Conservation (phyloP, 176 grass and related monocot genomes). For the Cenchrus purpureus region DNA sequence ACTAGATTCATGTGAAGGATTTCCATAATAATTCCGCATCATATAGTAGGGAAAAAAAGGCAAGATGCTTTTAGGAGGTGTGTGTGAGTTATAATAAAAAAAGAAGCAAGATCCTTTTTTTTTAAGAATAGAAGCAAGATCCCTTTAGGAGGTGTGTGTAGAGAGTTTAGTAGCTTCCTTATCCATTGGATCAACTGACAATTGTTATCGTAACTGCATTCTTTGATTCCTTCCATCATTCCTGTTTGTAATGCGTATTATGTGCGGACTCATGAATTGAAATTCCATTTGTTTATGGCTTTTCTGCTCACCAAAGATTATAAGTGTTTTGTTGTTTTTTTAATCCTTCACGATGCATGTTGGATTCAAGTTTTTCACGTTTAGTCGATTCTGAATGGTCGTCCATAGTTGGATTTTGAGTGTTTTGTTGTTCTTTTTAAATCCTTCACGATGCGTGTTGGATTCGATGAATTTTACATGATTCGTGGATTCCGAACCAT, state of each 20-base stretch:
- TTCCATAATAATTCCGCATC: background rate
- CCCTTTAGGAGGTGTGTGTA: background rate
- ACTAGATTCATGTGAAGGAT: slow-evolving; percentile 23
- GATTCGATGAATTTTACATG: too few relatives aligned
- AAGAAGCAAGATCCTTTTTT: background rate
- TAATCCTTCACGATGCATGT: too few relatives aligned
- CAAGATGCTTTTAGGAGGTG: background rate
- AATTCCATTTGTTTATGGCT: background rate
- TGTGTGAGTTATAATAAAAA: background rate
- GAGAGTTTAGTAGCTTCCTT: background rate
- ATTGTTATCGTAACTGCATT: background rate
- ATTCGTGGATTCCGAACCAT: too few relatives aligned
- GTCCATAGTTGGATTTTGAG: too few relatives aligned
- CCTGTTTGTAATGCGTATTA: background rate
- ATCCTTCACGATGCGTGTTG: too few relatives aligned
- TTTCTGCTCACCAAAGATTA: background rate
- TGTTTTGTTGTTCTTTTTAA: too few relatives aligned
- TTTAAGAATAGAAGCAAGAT: too few relatives aligned
- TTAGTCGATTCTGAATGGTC: too few relatives aligned
- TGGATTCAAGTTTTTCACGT: too few relatives aligned
- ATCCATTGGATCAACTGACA: background rate
- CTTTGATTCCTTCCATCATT: background rate
- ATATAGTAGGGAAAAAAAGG: background rate
- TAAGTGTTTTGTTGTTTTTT: too few relatives aligned
- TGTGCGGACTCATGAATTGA: background rate